Percentiles rank a stretch among this genome's conserved stretches.
Evolutionary conservation across 257 asterid genomes (phyloP).

Genomic region (Solanum pinnatisectum): DNA sequence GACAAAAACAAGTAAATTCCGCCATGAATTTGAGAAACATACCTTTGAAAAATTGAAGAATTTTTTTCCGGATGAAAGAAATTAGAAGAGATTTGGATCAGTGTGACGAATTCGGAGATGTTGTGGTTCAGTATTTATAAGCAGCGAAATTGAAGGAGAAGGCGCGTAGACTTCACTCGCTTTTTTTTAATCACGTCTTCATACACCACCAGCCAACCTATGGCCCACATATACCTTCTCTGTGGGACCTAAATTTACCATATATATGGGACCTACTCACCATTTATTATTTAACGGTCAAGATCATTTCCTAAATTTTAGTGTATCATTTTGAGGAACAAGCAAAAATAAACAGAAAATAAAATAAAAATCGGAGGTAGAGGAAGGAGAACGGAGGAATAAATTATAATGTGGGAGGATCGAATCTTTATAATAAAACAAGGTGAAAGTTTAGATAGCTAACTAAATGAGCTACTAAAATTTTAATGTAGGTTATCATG

Average conservation of each 20-base stretch:
- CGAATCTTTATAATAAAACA: no score
- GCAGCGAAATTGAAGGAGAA: not conserved
- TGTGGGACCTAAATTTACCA: not conserved
- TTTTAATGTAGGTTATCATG: rapidly evolving
- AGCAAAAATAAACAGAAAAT: no score
- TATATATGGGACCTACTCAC: not conserved
- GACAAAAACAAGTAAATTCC: not conserved
- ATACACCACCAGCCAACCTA: not conserved
- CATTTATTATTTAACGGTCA: not conserved
- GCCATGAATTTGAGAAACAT: not conserved
- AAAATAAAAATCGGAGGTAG: not conserved
- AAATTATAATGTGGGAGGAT: no score
- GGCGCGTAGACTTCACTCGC: not conserved
- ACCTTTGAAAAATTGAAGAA: not conserved
- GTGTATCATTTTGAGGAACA: not conserved
- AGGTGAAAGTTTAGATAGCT: not conserved
- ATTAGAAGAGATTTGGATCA: not conserved
- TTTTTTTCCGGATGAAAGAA: not conserved
- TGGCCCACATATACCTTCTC: not conserved
- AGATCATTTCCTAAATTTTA: not conserved
- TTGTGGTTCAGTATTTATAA: not conserved
- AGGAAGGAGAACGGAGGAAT: not conserved
- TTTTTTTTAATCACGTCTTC: not conserved
- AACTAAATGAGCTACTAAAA: not conserved
- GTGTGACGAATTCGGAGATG: not conserved